Evolutionary conservation across 108 stramenopile species (phyloP).

Genomic region (Fistulifera pelliculosa): DNA sequence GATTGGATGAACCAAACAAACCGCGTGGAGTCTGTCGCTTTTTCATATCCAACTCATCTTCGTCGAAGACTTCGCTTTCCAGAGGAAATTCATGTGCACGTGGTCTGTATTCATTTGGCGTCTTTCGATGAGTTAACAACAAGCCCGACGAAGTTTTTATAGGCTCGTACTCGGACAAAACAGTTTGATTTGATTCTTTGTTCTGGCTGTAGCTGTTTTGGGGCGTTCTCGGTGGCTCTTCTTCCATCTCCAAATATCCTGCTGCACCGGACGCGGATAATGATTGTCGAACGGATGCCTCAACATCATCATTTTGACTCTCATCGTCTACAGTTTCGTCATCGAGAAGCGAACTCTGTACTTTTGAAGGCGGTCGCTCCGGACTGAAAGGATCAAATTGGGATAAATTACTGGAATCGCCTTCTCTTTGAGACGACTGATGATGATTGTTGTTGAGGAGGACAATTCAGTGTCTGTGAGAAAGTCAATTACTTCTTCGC

Average conservation of each 20-base stretch:
- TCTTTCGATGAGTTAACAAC: slow-evolving; percentile 41
- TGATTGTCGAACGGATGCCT: no score
- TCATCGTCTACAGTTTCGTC: no score
- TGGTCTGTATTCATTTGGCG: slow-evolving; percentile 5
- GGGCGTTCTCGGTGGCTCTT: slow-evolving; percentile 23
- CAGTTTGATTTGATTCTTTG: neutral
- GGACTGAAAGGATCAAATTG: no score
- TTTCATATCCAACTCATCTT: no score
- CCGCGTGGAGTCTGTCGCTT: neutral
- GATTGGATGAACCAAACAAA: slow-evolving; percentile 1
- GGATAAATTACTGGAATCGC: no score
- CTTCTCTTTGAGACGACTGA: no score
- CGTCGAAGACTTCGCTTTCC: neutral
- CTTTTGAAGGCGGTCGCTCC: no score
- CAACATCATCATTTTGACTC: no score
- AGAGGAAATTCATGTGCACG: slow-evolving; percentile 2
- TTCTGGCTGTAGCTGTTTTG: neutral
- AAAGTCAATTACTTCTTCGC: no score
- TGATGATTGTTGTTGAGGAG: no score
- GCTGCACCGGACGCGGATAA: neutral
- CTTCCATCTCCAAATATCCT: slow-evolving; percentile 35
- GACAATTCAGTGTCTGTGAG: no score
- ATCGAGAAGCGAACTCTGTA: no score
- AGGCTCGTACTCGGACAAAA: slow-evolving; percentile 12
- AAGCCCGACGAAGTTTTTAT: slow-evolving; percentile 42